Base-by-base conservation (phyloP, 805 yeast species). In the Limtongozyma cylindracea region DNA sequence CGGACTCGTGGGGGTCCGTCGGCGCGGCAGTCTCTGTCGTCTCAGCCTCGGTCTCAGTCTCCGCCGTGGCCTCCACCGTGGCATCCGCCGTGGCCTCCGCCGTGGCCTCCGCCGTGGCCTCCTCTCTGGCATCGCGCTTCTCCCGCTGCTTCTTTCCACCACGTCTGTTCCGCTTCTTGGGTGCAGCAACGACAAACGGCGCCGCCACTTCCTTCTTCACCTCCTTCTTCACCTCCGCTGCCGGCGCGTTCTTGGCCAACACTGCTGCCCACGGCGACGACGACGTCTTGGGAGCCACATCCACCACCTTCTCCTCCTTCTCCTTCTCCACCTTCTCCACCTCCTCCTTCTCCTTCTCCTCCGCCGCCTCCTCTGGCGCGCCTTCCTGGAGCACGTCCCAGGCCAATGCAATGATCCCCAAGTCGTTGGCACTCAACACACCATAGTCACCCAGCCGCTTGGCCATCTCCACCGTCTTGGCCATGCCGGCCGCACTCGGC, bases 361-460 rank as follows among this genome's bases (percentile, higher is more conserved):
- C 47, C 16, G 35, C 56, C 9, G 41, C 35, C 16, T 45, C 45
- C 16, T 62, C 71, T 25, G 57, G 66, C 35, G 98, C 96, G 45
- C 84, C 66, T 49, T 88, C 88, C 24, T 70, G 71, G n/a, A n/a
- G n/a, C 22, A 88, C 44, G 39, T 88, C 95, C 38, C 78, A 82
- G 2, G 93, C 65, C 32, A 88, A 54, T 0, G 99, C 96, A 27
- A 91, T 56, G 25, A 88, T 71, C 37, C 82, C 94, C 17, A 88
- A 50, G 70, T 88, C 99, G 30, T 91, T 82, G 18, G 68, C 61
- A 31, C 93, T 76, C 25, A 88, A 55, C 4, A 84, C 98, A 4
- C 73, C 49, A 31, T 54, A 73, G 49, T 88, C 99, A 40, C 99
- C 99, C 1, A 96, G 82, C 21, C 72, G 49, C 35, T 61, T 70